A percentile compares a stretch with the other conserved stretches of the same genome.
Evolutionary conservation across 108 stramenopile genomes (phyloP).

Genomic region (Cylindrotheca closterium): DNA sequence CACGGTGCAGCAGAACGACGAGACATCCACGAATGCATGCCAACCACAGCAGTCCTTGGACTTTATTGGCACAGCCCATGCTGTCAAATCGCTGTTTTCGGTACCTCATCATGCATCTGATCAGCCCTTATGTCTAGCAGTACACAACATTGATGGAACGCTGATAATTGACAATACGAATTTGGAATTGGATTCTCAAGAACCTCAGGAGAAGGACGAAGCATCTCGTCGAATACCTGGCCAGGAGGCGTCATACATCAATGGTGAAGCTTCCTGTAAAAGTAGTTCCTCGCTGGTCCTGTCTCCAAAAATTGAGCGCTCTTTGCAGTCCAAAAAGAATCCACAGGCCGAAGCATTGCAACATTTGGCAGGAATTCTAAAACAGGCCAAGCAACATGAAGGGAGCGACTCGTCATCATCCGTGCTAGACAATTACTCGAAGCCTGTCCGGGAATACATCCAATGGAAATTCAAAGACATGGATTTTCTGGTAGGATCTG

Average conservation of each 20-base stretch:
- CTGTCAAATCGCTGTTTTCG: constrained; percentile 74
- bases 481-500: constrained; percentile 72
- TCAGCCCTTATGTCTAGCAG: constrained; percentile 52
- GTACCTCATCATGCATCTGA: constrained; percentile 38
- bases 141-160: constrained; percentile 78
- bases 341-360: constrained; percentile 11
- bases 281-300: not conserved
- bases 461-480: constrained; percentile 78
- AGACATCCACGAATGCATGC: not conserved
- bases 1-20: not conserved
- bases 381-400: constrained; percentile 4
- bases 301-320: constrained; percentile 14
- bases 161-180: constrained; percentile 63
- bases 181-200: constrained; percentile 5
- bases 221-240: not conserved
- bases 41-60: constrained; percentile 30
- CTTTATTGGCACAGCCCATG: constrained; percentile 68
- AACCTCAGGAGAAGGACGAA: not conserved
- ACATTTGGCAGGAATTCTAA: constrained; percentile 9
- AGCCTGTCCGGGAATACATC: constrained; percentile 55
- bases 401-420: constrained; percentile 2
- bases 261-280: not conserved
- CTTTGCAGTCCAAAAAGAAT: constrained; percentile 3
- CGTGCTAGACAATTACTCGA: constrained; percentile 10
- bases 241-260: not conserved